phyloP scores from a whole-genome alignment of 2,329 filamentous ascomycete species.

The Chaetomium sp. region DNA sequence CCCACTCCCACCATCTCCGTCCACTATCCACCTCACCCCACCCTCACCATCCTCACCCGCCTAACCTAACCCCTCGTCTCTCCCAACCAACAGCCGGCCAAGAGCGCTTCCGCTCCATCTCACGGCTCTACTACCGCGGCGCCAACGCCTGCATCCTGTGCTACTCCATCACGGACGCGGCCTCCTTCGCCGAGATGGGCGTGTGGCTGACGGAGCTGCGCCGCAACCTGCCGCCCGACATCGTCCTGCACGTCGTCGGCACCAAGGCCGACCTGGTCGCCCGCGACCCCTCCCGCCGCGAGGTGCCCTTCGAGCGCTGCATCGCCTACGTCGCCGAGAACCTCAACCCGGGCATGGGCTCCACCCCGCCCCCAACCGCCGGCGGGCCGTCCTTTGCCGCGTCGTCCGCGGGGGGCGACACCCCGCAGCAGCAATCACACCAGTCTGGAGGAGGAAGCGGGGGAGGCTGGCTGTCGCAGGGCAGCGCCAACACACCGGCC shows the following conservation, averaged over 20 bases:
- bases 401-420: neutral
- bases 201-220: constrained; percentile 86
- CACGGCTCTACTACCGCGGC: constrained; percentile 92
- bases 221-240: constrained; percentile 72
- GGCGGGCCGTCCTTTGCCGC: neutral
- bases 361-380: constrained; percentile 63
- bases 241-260: constrained; percentile 91
- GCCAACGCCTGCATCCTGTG: constrained; percentile 92
- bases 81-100: constrained; percentile 66
- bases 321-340: constrained; percentile 96
- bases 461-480: constrained; percentile 6
- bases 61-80: constrained; percentile 6
- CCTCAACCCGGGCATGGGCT: constrained; percentile 69
- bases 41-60: neutral
- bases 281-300: constrained; percentile 73
- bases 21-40: neutral
- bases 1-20: too few relatives aligned
- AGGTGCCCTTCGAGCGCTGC: constrained; percentile 92
- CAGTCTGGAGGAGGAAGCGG: neutral
- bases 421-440: constrained; percentile 9
- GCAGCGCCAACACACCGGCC: neutral
- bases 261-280: constrained; percentile 92
- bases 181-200: constrained; percentile 89
- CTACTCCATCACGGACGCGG: constrained; percentile 87
- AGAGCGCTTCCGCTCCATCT: constrained; percentile 93